Percentiles rank a stretch among this genome's conserved stretches.
phyloP scores from a whole-genome alignment of 768 basidiomycete species.

The Mycena alexandri region DNA sequence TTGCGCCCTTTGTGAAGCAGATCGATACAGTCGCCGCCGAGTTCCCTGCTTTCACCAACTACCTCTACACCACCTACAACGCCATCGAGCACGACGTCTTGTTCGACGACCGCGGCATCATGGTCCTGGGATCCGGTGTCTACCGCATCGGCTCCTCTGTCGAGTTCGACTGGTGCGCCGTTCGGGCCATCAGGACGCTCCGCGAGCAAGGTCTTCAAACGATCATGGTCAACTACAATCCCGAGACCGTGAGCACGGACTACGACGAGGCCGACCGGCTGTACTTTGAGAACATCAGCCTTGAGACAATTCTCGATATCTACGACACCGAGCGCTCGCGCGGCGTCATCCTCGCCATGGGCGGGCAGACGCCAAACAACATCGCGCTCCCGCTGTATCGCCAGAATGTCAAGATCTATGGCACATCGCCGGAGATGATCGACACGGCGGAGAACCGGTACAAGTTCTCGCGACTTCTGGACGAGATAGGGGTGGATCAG shows the following conservation, averaged over 20 bases:
- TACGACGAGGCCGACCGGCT: conserved; percentile 98
- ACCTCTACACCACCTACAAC: conserved; percentile 98
- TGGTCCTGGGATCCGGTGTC: conserved; percentile 98
- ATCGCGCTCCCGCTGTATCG: conserved; percentile 96
- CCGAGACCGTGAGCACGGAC: conserved; percentile 98
- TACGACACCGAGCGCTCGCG: conserved; percentile 91
- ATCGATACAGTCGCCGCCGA: conserved; percentile 99
- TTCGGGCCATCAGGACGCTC: conserved; percentile 94
- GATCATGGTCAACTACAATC: conserved; percentile 99
- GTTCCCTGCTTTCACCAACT: conserved; percentile 99
- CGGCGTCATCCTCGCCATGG: conserved; percentile 97
- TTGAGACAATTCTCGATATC: conserved; percentile 97
- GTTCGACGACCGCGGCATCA: conserved; percentile 93
- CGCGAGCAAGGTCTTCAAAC: conserved; percentile 96
- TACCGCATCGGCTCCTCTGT: conserved; percentile 99
- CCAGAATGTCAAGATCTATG: conserved; percentile 98
- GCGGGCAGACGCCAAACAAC: conserved; percentile 98
- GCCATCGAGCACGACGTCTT: conserved; percentile 92
- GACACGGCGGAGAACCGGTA: conserved; percentile 99
- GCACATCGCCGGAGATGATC: conserved; percentile 99
- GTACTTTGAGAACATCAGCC: conserved; percentile 98
- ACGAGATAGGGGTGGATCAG: conserved; percentile 99
- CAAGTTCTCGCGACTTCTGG: conserved; percentile 98
- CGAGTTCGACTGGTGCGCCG: conserved; percentile 99
- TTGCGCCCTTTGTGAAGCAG: conserved; percentile 95